A percentile compares a stretch with the other conserved stretches of the same genome.
phyloP scores from a whole-genome alignment of 2,329 filamentous ascomycete species.

The Neofusicoccum kwambonambiense region DNA sequence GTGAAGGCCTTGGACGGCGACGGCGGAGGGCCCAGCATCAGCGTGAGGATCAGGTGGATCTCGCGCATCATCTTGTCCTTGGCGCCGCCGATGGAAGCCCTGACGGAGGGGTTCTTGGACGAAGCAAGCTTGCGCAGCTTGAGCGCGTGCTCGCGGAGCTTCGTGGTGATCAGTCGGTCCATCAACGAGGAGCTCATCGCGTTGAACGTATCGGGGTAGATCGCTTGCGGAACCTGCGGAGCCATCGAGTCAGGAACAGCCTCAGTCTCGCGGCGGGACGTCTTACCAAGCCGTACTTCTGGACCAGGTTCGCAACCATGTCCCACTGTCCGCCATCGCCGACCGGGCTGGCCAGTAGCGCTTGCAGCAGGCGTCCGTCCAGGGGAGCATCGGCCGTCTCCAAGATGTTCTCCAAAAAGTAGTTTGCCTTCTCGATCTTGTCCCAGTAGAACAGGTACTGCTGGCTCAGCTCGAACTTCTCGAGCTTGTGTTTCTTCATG shows the following conservation, averaged over 20 bases:
- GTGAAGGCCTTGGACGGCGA: conserved; percentile 66
- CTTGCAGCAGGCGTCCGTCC: conserved; percentile 70
- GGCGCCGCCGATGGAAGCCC: conserved; percentile 41
- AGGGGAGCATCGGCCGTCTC: conserved; percentile 70
- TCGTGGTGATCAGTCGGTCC: conserved; percentile 74
- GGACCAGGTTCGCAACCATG: conserved; percentile 82
- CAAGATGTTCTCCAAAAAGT: conserved; percentile 80
- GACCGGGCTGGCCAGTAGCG: conserved; percentile 65
- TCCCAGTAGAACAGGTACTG: conserved; percentile 91
- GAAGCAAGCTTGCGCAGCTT: conserved; percentile 60
- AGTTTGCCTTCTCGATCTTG: conserved; percentile 89
- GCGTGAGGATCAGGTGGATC: conserved; percentile 76
- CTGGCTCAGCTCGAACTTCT: conserved; percentile 81
- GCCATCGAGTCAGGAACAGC: not conserved
- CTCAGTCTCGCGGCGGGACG: not conserved
- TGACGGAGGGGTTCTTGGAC: conserved; percentile 31
- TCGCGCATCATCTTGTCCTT: conserved; percentile 78
- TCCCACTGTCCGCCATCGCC: conserved; percentile 88
- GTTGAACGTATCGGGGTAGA: conserved; percentile 83
- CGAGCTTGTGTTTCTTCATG: conserved; percentile 77
- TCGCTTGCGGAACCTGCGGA: conserved; percentile 60
- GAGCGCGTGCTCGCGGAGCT: conserved; percentile 83
- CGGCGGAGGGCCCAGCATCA: conserved; percentile 79
- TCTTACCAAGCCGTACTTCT: conserved; percentile 75
- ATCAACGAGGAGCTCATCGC: conserved; percentile 69